Percentiles rank a stretch among this genome's conserved stretches.
phyloP scores from a whole-genome alignment of 257 asterid genomes.

The Lantana camara region DNA sequence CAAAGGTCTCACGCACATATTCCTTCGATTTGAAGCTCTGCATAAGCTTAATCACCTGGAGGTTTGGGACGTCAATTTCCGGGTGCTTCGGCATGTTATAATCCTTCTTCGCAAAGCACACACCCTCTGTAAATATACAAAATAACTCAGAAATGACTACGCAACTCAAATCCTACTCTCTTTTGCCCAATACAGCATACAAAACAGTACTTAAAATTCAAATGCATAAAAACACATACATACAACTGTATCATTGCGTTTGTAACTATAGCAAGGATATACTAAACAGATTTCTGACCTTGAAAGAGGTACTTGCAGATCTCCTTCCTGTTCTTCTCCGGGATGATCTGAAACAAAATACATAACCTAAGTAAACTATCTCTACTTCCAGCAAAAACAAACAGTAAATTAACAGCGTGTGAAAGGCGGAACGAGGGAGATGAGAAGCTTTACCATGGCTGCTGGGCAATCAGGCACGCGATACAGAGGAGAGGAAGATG shows the following conservation, averaged over 20 bases:
- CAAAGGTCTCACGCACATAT: conserved; percentile 84
- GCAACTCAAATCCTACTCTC: no score
- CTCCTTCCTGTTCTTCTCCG: conserved; percentile 92
- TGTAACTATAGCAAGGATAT: no score
- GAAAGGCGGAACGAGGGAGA: no score
- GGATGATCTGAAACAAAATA: conserved; percentile 53
- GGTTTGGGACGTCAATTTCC: conserved; percentile 86
- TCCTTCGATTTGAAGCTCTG: conserved; percentile 97
- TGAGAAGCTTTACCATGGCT: conserved; percentile 32
- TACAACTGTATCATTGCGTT: no score
- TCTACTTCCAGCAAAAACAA: neutral
- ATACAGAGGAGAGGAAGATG: neutral
- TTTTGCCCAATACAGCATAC: no score
- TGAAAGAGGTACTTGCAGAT: conserved; percentile 95
- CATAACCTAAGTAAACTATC: neutral
- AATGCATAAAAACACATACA: no score
- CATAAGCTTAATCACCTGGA: conserved; percentile 96
- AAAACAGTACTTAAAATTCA: no score
- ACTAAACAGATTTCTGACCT: no score
- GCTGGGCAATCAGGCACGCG: conserved; percentile 22
- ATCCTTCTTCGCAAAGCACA: conserved; percentile 89
- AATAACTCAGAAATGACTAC: no score
- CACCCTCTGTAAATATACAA: conserved; percentile 66
- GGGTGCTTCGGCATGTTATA: conserved; percentile 91
- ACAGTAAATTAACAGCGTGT: no score